Evolutionary conservation across 352 stramenopile species (phyloP), one percentile per base, ranked within the genome.

Genomic region (Phytophthora megakarya): DNA sequence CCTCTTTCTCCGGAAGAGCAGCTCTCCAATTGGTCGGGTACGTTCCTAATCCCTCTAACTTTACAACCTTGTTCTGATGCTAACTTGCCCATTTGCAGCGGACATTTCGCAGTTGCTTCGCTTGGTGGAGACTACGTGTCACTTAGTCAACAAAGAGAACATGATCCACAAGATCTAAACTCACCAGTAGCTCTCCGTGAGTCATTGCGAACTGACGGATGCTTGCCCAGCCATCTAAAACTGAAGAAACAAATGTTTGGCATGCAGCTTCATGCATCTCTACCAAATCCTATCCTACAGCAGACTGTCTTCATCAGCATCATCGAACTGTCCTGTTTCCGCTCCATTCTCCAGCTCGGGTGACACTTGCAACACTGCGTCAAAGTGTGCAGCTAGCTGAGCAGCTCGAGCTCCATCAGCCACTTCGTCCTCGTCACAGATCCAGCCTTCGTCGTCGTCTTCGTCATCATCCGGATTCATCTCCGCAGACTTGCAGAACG

Each of bases 141-240:
- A 99, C 84, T 81, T 99, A 61, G 98, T 99, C 80, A 97, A 99
- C 80, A 99, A 99, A 86, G 97, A 99, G 74, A 98, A 97, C 67
- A 99, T 99, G 96, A 89, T 98, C 55, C 82, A 97, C 81, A 96
- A 96, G 76, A 81, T 97, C 53, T 94, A 82, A 78, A 35, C 35
- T 44, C n/a, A 16, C 26, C 65, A 28, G 49, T 26, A 59, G 70
- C 44, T 63, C 16, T 40, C 26, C 45, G 37, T 66, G 6, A 22
- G 40, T 55, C 11, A 15, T 19, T 48, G 35, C 46, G 32, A 26
- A 55, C n/a, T 46, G 46, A 53, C 37, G 39, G 44, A 45, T 37
- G 48, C 51, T 52, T 67, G 47, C 63, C 10, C 5, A 28, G 25
- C 58, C 46, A 25, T 42, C 2, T 30, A 71, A 62, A 63, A 49